Base-by-base conservation (phyloP, 2,329 filamentous ascomycete species). In the Xylariaceae sp. region DNA sequence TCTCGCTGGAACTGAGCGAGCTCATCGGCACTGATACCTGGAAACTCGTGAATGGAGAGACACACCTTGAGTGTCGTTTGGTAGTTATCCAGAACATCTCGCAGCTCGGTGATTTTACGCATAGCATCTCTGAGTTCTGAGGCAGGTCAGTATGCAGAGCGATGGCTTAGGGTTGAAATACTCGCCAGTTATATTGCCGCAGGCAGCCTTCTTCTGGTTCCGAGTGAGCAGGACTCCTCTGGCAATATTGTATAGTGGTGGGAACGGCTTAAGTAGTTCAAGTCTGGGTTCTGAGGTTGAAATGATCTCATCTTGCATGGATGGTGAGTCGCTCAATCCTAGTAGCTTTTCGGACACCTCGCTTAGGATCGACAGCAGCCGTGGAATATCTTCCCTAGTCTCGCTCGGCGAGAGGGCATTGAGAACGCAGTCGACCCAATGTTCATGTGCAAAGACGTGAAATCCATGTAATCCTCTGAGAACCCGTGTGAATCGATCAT, bases 341-440 rank as follows among this genome's bases (percentile, higher is more conserved):
- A 6, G 23, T 21, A 56, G 2, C 24, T 50, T 50, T 45, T 44
- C 39, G 12, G 53, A 50, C 11, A 34, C 16, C 12, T 45, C 23
- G 11, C 12, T 50, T 37, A 56, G 3, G 4, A 26, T 33, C 5
- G 17, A 9, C 3, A 24, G n/a, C 3, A 55, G 6, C 3, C 19
- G 21, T 16, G 26, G 11, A 8, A 17, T 12, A 21, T 50, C 23
- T 5, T 19, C 24, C 28, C 24, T 29, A 14, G 16, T n/a, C 19
- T 45, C 33, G 1, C 4, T 17, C n/a, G 7, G 19, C 7, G 31
- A 37, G 19, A 56, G 31, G 6, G 53, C 45, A 31, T n/a, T 8
- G 33, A 56, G 37, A 39, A 56, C 14, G 21, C 39, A 50, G 17
- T 56, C 39, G 4, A 50, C 39, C 53, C 45, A 56, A 24, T 56